Conservation (phyloP, 2,329 filamentous ascomycete species). For the Fusarium coffeatum region DNA sequence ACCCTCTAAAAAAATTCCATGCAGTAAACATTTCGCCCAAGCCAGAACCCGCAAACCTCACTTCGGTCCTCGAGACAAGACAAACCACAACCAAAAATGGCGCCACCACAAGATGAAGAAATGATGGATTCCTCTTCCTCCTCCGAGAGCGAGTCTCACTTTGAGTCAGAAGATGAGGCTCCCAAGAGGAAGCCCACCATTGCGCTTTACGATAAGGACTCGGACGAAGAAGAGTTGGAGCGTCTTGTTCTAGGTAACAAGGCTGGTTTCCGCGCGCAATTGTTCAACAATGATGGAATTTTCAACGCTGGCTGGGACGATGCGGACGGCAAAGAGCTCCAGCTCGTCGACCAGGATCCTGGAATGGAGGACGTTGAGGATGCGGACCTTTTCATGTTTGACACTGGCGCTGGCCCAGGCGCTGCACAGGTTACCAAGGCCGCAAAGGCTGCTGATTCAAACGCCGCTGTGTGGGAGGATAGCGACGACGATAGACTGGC, state of each 20-base stretch:
- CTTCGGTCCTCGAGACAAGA: slow-evolving; percentile 7
- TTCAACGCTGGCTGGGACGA: slow-evolving; percentile 50
- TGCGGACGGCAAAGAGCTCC: slow-evolving; percentile 49
- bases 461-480: slow-evolving; percentile 84
- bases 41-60: slow-evolving; percentile 27
- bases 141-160: slow-evolving; percentile 49
- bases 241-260: slow-evolving; percentile 88
- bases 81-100: slow-evolving; percentile 47
- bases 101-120: slow-evolving; percentile 47
- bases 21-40: slow-evolving; percentile 37
- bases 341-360: slow-evolving; percentile 57
- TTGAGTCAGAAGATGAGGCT: slow-evolving; percentile 46
- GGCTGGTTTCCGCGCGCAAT: slow-evolving; percentile 79
- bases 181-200: slow-evolving; percentile 47
- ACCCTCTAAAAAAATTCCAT: slow-evolving; percentile 50
- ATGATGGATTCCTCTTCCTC: slow-evolving; percentile 44
- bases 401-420: slow-evolving; percentile 67
- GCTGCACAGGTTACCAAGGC: slow-evolving; percentile 49
- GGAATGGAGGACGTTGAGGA: slow-evolving; percentile 76
- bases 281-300: slow-evolving; percentile 68
- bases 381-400: slow-evolving; percentile 86
- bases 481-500: slow-evolving; percentile 92
- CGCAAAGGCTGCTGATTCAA: slow-evolving; percentile 45
- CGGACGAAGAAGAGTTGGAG: slow-evolving; percentile 86
- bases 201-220: slow-evolving; percentile 73